Conservation (phyloP, 257 asterid genomes). For the Solanum dulcamara region DNA sequence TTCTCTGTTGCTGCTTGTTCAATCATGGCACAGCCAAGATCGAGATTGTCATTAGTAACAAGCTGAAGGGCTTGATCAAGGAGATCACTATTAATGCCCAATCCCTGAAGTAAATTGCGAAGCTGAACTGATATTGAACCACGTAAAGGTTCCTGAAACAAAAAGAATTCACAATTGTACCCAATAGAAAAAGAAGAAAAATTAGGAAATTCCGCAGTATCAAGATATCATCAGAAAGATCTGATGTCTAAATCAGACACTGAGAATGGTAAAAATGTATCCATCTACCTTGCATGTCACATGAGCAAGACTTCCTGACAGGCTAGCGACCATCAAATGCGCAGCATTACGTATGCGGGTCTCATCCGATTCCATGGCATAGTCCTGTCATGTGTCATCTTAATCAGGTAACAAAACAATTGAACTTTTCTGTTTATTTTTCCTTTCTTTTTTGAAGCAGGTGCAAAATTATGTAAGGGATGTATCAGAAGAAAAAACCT, state of each 20-base stretch:
- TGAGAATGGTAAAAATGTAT: not conserved
- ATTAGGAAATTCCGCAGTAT: not conserved
- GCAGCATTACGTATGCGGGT: slow-evolving; percentile 85
- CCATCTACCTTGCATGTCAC: slow-evolving; percentile 91
- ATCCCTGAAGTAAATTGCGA: slow-evolving; percentile 65
- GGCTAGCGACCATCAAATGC: slow-evolving; percentile 95
- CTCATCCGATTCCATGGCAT: slow-evolving; percentile 95
- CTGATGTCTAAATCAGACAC: not conserved
- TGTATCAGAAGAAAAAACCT: slow-evolving; percentile 28
- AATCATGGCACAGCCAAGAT: slow-evolving; percentile 95
- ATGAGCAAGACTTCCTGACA: slow-evolving; percentile 98
- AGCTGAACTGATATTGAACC: slow-evolving; percentile 77
- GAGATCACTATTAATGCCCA: slow-evolving; percentile 39
- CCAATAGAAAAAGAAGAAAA: not conserved
- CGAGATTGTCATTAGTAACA: slow-evolving; percentile 92
- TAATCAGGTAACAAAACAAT: not conserved
- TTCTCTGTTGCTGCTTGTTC: slow-evolving; percentile 98
- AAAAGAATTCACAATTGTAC: not conserved
- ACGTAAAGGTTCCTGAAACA: slow-evolving; percentile 77
- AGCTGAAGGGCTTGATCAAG: slow-evolving; percentile 81
- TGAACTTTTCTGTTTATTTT: not conserved
- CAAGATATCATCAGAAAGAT: not conserved
- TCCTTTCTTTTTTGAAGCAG: not conserved
- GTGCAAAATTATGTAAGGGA: not conserved
- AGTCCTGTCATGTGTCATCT: slow-evolving; percentile 43